These are phyloP conservation scores for Naganishia cerealis DNA, from an alignment of 1,284 basidiomycete species.

Conservation along the genomic window DNA sequence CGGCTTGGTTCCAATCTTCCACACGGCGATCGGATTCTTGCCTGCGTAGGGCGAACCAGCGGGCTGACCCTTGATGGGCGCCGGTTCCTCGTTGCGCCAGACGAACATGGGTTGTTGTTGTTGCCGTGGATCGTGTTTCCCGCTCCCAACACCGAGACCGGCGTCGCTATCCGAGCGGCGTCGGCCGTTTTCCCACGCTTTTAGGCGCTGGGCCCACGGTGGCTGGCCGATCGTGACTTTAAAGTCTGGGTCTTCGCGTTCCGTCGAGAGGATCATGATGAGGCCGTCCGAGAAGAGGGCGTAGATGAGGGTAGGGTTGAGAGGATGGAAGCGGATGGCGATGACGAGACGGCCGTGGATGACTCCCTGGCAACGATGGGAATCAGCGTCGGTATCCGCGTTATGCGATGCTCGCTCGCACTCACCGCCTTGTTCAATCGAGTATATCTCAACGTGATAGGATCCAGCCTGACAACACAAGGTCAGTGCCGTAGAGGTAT, in stretches of 20 bases:
- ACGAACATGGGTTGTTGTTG: conserved; percentile 38
- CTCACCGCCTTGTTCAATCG: conserved; percentile 86
- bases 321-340: conserved; percentile 74
- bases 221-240: conserved; percentile 43
- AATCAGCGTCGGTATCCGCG: conserved; percentile 31
- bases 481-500: background rate
- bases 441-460: conserved; percentile 69
- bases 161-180: background rate
- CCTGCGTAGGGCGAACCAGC: conserved; percentile 47
- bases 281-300: conserved; percentile 86
- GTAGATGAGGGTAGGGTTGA: conserved; percentile 74
- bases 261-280: conserved; percentile 82
- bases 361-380: conserved; percentile 62
- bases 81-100: conserved; percentile 54
- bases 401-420: conserved; percentile 8
- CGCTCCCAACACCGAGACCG: conserved; percentile 1
- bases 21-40: conserved; percentile 52
- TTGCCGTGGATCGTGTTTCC: background rate
- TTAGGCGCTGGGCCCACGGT: conserved; percentile 43
- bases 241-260: conserved; percentile 79
- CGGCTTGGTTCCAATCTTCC: conserved; percentile 56
- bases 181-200: conserved; percentile 21
- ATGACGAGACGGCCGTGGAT: conserved; percentile 78
- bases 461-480: conserved; percentile 60
- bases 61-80: conserved; percentile 41